Conservation (phyloP, 2,329 filamentous ascomycete species). For the Phyllosticta ampelicida region DNA sequence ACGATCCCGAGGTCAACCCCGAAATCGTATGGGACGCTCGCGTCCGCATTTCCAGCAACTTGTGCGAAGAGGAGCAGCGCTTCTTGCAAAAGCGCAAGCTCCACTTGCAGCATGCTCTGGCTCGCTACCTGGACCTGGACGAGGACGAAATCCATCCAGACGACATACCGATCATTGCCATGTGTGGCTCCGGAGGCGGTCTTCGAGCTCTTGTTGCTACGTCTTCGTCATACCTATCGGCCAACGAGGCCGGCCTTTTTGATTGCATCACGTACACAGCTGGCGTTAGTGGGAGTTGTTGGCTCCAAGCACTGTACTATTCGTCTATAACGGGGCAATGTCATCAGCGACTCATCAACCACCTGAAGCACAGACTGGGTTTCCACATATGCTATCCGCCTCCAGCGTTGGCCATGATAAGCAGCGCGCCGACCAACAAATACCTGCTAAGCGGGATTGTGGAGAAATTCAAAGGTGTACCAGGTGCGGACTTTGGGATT, state of each 20-base stretch:
- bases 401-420: slow-evolving; percentile 66
- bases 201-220: slow-evolving; percentile 83
- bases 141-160: slow-evolving; percentile 80
- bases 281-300: slow-evolving; percentile 91
- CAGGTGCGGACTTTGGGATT: slow-evolving; percentile 70
- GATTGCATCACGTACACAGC: slow-evolving; percentile 93
- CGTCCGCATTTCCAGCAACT: slow-evolving; percentile 69
- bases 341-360: slow-evolving; percentile 62
- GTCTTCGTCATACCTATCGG: slow-evolving; percentile 73
- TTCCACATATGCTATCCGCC: slow-evolving; percentile 92
- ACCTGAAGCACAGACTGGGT: slow-evolving; percentile 74
- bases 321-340: slow-evolving; percentile 63
- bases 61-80: slow-evolving; percentile 73
- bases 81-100: slow-evolving; percentile 60
- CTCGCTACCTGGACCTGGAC: slow-evolving; percentile 67
- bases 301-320: slow-evolving; percentile 82
- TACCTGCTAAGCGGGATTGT: slow-evolving; percentile 78
- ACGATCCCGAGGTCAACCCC: slow-evolving; percentile 71
- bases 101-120: slow-evolving; percentile 61
- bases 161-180: slow-evolving; percentile 84
- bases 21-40: slow-evolving; percentile 74
- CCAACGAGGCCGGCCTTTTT: slow-evolving; percentile 78
- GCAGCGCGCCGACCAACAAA: slow-evolving; percentile 87
- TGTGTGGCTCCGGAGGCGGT: slow-evolving; percentile 90
- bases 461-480: slow-evolving; percentile 80